Evolutionary conservation across 2,329 filamentous ascomycete genomes (phyloP).

Genomic region (Apiospora marii): DNA sequence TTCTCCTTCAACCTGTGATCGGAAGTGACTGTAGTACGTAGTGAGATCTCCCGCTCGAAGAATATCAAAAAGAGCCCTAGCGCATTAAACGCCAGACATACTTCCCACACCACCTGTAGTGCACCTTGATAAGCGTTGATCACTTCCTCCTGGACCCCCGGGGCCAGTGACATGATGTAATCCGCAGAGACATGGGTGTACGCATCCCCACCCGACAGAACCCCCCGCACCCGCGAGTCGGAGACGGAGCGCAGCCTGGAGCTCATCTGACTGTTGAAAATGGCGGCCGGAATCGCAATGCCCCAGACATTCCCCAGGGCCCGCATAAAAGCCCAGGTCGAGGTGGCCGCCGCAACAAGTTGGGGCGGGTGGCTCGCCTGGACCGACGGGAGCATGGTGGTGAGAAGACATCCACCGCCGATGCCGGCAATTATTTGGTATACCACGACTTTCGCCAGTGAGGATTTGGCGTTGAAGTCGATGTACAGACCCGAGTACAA

Average conservation of each 20-base stretch:
- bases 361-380: not conserved
- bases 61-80: constrained; percentile 28
- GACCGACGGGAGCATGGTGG: not conserved
- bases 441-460: constrained; percentile 15
- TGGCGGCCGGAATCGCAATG: constrained; percentile 45
- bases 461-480: not conserved
- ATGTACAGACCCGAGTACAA: not conserved
- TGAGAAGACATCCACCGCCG: not conserved
- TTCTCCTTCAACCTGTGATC: too few species aligned
- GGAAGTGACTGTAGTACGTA: constrained; percentile 24
- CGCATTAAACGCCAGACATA: constrained; percentile 27
- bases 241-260: too few species aligned
- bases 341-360: constrained; percentile 11
- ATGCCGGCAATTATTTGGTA: constrained; percentile 21
- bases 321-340: constrained; percentile 47
- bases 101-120: constrained; percentile 29
- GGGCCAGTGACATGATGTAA: not conserved
- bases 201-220: too few species aligned
- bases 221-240: too few species aligned
- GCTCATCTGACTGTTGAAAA: constrained; percentile 38
- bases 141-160: not conserved
- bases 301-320: constrained; percentile 49
- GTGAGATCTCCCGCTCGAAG: constrained; percentile 25
- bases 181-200: too few species aligned
- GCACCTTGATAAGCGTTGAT: not conserved